These are phyloP conservation scores for Candida labiduridarum DNA, from an alignment of 1,139 yeast species.

Conservation along the genomic window DNA sequence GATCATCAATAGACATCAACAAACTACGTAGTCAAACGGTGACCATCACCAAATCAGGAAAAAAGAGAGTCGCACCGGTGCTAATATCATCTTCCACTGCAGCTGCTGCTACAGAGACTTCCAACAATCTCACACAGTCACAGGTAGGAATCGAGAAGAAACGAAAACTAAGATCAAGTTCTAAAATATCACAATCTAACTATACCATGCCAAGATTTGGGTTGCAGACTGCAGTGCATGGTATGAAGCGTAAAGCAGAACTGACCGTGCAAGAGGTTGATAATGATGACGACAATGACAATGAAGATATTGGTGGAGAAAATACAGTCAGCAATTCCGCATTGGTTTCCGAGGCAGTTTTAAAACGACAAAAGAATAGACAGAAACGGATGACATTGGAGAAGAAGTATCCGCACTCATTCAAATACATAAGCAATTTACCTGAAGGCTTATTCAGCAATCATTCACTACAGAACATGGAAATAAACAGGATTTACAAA, in stretches of 20 bases:
- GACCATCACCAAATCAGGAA: slow-evolving; percentile 75
- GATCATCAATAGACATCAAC: slow-evolving; percentile 12
- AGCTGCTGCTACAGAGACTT: slow-evolving; percentile 13
- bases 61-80: slow-evolving; percentile 84
- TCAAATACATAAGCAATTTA: slow-evolving; percentile 35
- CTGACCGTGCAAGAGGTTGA: slow-evolving; percentile 14
- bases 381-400: slow-evolving; percentile 35
- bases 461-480: slow-evolving; percentile 34
- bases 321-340: slow-evolving; percentile 22
- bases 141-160: slow-evolving; percentile 6
- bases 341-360: slow-evolving; percentile 34
- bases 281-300: slow-evolving; percentile 41
- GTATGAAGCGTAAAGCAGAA: slow-evolving; percentile 31
- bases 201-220: slow-evolving; percentile 52
- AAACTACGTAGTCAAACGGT: slow-evolving; percentile 25
- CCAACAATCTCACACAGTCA: slow-evolving; percentile 3
- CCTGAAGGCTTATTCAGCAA: slow-evolving; percentile 42
- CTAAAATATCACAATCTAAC: slow-evolving; percentile 43
- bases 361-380: slow-evolving; percentile 38
- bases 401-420: slow-evolving; percentile 39
- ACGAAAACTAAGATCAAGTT: slow-evolving; percentile 11
- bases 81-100: slow-evolving; percentile 57
- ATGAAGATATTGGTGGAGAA: slow-evolving; percentile 41
- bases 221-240: slow-evolving; percentile 49
- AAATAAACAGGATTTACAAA: slow-evolving; percentile 28